These are phyloP conservation scores for Chrysanthemum seticuspe DNA, from an alignment of 129 eudicot species.

Conservation along the genomic window DNA sequence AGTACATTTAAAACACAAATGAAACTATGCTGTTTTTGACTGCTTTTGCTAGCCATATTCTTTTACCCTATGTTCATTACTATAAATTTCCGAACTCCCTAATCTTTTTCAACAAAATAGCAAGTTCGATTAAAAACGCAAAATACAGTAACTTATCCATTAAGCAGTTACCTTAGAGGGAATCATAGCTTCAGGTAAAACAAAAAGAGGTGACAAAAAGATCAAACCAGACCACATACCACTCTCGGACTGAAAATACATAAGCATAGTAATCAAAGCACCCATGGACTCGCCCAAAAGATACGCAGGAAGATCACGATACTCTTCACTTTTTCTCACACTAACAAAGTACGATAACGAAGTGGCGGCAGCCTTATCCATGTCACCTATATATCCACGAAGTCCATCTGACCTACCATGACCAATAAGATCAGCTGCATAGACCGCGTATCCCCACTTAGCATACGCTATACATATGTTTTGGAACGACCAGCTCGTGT, in stretches of 20 bases:
- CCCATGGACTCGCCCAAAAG: constrained; percentile 79
- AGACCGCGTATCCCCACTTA: constrained; percentile 81
- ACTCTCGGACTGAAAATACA: constrained; percentile 70
- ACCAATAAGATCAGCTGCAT: constrained; percentile 72
- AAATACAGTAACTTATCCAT: background rate
- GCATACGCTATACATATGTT: constrained; percentile 70
- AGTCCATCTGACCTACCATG: constrained; percentile 83
- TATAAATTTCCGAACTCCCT: no score
- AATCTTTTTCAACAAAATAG: no score
- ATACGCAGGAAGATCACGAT: constrained; percentile 56
- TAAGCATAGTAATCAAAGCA: constrained; percentile 55
- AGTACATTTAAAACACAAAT: no score
- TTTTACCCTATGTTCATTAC: no score
- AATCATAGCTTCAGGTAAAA: constrained; percentile 58
- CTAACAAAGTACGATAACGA: constrained; percentile 50
- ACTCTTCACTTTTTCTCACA: constrained; percentile 57
- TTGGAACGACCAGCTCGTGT: constrained; percentile 73
- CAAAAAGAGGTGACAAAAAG: constrained; percentile 65
- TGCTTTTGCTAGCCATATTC: no score
- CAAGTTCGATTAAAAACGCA: no score
- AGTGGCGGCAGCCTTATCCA: constrained; percentile 57
- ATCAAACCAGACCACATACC: constrained; percentile 70
- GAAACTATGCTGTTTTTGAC: no score
- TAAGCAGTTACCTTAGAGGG: constrained; percentile 62
- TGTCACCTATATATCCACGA: constrained; percentile 61